Base-by-base conservation (phyloP, 2,329 filamentous ascomycete species). In the Sclerotinia nivalis region DNA sequence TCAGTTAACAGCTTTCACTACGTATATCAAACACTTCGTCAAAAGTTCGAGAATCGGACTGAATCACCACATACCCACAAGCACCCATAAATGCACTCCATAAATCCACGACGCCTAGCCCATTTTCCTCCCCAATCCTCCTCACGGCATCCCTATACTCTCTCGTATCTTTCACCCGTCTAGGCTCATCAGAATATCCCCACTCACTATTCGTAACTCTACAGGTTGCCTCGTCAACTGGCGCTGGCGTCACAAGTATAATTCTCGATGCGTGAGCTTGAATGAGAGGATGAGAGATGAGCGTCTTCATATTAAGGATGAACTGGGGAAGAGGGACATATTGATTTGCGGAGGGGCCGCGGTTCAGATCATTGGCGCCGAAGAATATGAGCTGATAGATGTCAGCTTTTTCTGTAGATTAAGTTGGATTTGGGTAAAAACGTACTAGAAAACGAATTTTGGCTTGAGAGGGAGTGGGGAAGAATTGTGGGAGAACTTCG, bases 311-410 rank as follows among this genome's bases (percentile, higher is more conserved):
- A 77, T 97, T 96, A 65, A 85, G 80, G 78, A 87, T 88, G 82
- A 93, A 98, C 71, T 88, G 81, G 0, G 88, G 85, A 25, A 97
- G 80, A 0, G 92, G 87, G 8, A 97, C 87, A 78, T 93, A 88
- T 80, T 97, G 95, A 1, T 83, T 83, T 3, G 85, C 83, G 52
- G 86, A 81, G 1, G 87, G 85, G 8, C 74, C 71, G 2, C 95
- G 80, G 66, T 89, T 89, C 4, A 93, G 90, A 79, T 98, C 95
- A 78, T 98, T 98, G 75, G 95, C 93, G 20, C 95, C 95, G 71
- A 97, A 89, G 75, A 96, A 90, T 70, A 97, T 82, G 49, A 79
- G 72, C 74, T 76, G 10, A 43, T 37, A 20, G n/a, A 49, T 28
- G 8, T 64, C 9, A 15, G 31, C 10, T 25, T 37, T 49, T 18